Evolutionary conservation across 306 rosid genomes (phyloP), one percentile per base, ranked within the genome.

Genomic region (Vigna nakashimae): DNA sequence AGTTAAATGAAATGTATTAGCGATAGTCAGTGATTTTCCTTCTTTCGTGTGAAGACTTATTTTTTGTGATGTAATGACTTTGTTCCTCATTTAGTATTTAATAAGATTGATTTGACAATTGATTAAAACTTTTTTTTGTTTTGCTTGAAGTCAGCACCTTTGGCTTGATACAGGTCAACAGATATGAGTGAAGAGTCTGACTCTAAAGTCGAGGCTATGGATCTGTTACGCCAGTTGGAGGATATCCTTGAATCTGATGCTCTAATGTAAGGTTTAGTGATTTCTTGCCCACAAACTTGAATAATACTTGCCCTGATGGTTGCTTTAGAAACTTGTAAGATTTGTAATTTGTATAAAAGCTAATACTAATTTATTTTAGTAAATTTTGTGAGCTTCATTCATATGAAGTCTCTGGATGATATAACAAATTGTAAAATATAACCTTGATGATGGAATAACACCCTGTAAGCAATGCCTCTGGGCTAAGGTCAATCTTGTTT

Each of bases 171-270:
- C 32, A 18, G 60, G 46, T n/a, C 32, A 24, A 42, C 16, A 53
- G 70, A 82, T 40, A 86, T 83, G 93, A 84, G 48, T 50, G 82
- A 78, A 77, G 76, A 64, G 36, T 71, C 78, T 34, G 49, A n/a
- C 65, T 79, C 76, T 51, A 68, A 80, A 81, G 79, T 43, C 57
- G 71, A 69, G 6, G 66, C 79, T 65, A 45, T 24, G 26, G 86
- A 84, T 84, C 80, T 92, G n/a, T 83, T 95, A 79, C 73, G 57
- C 62, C 89, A 87, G 51, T 87, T 92, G 72, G 90, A 95, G 74
- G 82, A 63, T n/a, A 86, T 87, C 59, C 84, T 95, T 67, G 91
- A 91, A 43, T 85, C 89, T 17, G 93, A 95, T 67, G 88, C 91
- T 59, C 75, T 79, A 43, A 90, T 95, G 98, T 95, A 86, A 88